Percentiles rank a stretch among this genome's conserved stretches.
Conservation (phyloP, 1,139 yeast genomes). For the Lodderomyces orthopsilosis region DNA sequence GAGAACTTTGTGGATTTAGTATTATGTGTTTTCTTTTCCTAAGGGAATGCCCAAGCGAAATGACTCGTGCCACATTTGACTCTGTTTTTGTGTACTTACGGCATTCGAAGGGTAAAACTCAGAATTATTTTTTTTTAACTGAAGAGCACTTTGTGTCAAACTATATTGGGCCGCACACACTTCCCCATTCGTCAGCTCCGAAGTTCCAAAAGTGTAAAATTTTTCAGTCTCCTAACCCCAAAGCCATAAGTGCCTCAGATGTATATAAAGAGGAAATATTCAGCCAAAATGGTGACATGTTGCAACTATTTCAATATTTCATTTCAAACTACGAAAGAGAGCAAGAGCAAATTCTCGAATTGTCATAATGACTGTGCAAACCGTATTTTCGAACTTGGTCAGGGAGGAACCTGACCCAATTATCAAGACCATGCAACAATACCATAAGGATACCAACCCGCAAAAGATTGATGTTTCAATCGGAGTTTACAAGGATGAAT, state of each 20-base stretch:
- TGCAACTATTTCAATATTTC: background rate
- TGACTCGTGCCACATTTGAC: background rate
- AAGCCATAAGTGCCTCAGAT: too few species aligned
- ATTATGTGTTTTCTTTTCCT: too few species aligned
- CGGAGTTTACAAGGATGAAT: slow-evolving; percentile 43
- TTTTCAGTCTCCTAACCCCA: background rate
- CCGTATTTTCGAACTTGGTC: slow-evolving; percentile 26
- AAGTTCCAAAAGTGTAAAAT: background rate
- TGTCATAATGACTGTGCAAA: slow-evolving; percentile 25
- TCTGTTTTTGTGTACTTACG: background rate
- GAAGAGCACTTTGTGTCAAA: background rate
- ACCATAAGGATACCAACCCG: slow-evolving; percentile 26
- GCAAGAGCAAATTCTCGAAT: background rate
- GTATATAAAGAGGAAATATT: background rate
- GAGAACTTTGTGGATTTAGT: too few species aligned
- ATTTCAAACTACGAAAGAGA: background rate
- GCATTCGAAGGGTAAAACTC: background rate
- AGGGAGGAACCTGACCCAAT: slow-evolving; percentile 38
- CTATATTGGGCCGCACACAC: background rate
- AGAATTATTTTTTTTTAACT: background rate
- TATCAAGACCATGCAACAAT: slow-evolving; percentile 27
- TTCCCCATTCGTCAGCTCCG: background rate
- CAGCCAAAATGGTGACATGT: too few species aligned
- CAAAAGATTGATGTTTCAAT: slow-evolving; percentile 40
- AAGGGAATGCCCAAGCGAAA: background rate